A percentile compares a stretch with the other conserved stretches of the same genome.
Evolutionary conservation across 352 stramenopile species (phyloP).

Genomic region (Hyaloperonospora brassicae): DNA sequence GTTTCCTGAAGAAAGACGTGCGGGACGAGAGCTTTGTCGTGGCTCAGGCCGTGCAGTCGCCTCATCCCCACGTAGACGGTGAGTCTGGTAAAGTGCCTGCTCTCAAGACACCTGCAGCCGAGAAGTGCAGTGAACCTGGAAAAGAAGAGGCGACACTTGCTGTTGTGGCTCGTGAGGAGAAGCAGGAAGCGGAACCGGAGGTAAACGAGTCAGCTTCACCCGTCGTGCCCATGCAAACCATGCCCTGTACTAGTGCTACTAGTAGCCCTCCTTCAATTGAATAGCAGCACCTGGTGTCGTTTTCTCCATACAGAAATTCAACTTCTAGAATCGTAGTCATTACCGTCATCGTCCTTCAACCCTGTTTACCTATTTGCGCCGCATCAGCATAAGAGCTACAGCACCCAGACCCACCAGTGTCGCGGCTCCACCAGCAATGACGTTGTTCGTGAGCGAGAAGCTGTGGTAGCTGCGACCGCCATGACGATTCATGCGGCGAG

Average conservation of each 20-base stretch:
- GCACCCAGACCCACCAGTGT: constrained; percentile 41
- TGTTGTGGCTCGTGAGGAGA: constrained; percentile 11
- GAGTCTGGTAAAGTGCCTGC: constrained; percentile 21
- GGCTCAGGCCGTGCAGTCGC: constrained; percentile 27
- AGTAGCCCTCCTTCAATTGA: not conserved
- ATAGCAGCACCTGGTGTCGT: not conserved
- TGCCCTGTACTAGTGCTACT: not conserved
- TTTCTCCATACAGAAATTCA: constrained; percentile 17
- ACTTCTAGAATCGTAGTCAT: not conserved
- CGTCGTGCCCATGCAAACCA: not conserved
- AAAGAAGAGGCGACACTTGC: constrained; percentile 23
- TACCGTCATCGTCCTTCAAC: not conserved
- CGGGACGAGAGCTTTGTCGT: constrained; percentile 51
- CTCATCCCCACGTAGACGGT: constrained; percentile 14
- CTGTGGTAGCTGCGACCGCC: constrained; percentile 1
- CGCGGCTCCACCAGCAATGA: constrained; percentile 32
- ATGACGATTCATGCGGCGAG: constrained; percentile 33
- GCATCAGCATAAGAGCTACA: constrained; percentile 48
- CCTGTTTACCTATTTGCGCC: constrained; percentile 40
- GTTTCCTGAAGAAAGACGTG: constrained; percentile 84
- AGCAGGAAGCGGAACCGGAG: constrained; percentile 10
- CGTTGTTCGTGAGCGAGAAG: constrained; percentile 17
- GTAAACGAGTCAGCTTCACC: constrained; percentile 19
- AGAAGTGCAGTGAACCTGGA: constrained; percentile 21
- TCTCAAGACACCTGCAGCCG: constrained; percentile 27